Conservation (phyloP, 2,329 filamentous ascomycete species). For the Fusarium sp. region DNA sequence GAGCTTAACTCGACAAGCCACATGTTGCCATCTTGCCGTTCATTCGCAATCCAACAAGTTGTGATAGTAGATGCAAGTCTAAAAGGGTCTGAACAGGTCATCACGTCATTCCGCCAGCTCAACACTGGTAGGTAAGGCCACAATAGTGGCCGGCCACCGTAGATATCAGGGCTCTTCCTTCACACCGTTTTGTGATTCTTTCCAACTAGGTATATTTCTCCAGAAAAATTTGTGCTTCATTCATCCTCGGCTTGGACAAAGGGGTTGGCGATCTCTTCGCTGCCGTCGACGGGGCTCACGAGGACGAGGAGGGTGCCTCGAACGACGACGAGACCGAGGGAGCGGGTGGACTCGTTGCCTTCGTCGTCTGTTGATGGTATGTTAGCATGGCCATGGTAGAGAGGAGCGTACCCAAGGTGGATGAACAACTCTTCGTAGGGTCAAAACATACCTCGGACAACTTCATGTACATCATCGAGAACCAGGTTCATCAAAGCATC, state of each 20-base stretch:
- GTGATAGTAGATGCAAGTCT: constrained; percentile 18
- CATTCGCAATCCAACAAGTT: constrained; percentile 17
- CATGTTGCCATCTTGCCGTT: background rate
- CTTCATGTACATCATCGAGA: constrained; percentile 91
- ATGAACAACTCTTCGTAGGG: background rate
- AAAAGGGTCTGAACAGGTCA: constrained; percentile 12
- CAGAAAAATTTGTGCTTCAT: constrained; percentile 43
- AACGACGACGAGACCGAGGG: constrained; percentile 88
- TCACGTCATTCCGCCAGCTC: constrained; percentile 5
- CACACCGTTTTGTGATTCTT: constrained; percentile 16
- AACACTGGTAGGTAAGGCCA: background rate
- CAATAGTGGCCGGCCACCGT: constrained; percentile 2
- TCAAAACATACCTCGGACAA: constrained; percentile 78
- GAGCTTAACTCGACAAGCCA: background rate
- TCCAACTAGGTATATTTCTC: constrained; percentile 9
- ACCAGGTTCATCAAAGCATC: constrained; percentile 99
- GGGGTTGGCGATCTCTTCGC: constrained; percentile 95
- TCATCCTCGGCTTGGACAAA: constrained; percentile 82
- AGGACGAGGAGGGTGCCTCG: constrained; percentile 93
- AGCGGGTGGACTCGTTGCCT: constrained; percentile 85
- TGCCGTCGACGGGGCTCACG: constrained; percentile 92
- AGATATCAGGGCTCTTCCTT: background rate
- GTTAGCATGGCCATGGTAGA: constrained; percentile 5
- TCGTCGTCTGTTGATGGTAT: constrained; percentile 77
- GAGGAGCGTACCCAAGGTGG: background rate